Base-by-base conservation (phyloP, 352 stramenopile species). In the Thalassiosira hispida region DNA sequence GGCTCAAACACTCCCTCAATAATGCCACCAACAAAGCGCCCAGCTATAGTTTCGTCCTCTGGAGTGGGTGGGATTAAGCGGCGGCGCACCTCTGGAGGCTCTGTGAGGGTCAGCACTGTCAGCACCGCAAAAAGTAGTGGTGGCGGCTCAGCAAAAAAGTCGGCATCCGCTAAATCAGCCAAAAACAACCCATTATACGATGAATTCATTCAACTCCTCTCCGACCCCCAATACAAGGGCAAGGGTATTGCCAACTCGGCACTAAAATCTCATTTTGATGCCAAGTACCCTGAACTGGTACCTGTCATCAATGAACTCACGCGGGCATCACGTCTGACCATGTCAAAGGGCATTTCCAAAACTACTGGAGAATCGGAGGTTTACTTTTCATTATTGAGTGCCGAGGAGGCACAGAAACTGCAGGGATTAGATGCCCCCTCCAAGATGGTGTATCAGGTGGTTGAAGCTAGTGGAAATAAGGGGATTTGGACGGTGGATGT, bases 401-500 rank as follows among this genome's bases (percentile, higher is more conserved):
- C 75, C 6, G 80, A 88, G 40, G 64, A 89, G 12, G 88, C 88
- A 22, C 68, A 72, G 38, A 92, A 92, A 61, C 85, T 91, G 47
- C 29, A 78, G 27, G 88, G 88, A 40, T 81, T 94, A 46, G 88
- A 94, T 78, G 77, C 81, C 14, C 74, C 64, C 20, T 87, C 82
- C 14, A 81, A 84, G 31, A 80, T 96, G 61, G 88, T 94, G n/a
- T 89, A 93, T 61, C 96, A 98, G 87, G 94, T 98, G 64, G 98
- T 99, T 84, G 96, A 99, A 85, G 92, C 95, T 68, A 90, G 96
- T 22, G 96, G 96, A 29, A 98, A 99, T 88, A 98, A 98, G 85
- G 97, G 97, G 53, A 98, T 99, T 79, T 99, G 97, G 97, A 98
- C 96, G 27, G 95, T 97, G 59, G 97, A 99, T 77, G 98, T 99